Evolutionary conservation across 1,284 basidiomycete genomes (phyloP).

Genomic region (Apiotrichum montevideense): DNA sequence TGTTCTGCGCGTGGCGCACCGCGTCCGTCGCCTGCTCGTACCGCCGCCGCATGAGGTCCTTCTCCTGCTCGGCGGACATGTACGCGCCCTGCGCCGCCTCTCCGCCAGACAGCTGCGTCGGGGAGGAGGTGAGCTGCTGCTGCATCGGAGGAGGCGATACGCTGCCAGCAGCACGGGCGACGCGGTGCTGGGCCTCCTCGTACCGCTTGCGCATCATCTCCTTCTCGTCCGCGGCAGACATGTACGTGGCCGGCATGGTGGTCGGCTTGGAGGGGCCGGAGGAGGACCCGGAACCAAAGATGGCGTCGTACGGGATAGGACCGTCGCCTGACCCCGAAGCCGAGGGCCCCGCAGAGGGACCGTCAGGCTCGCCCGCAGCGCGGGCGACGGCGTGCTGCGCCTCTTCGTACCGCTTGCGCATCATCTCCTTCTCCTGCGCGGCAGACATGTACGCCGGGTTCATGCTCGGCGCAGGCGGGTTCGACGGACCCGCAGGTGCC

Average conservation of each 20-base stretch:
- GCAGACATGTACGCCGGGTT: slow-evolving; percentile 13
- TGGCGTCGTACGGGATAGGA: slow-evolving; percentile 15
- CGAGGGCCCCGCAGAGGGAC: neutral
- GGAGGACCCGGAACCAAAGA: slow-evolving; percentile 1
- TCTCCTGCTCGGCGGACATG: slow-evolving; percentile 24
- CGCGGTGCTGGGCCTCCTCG: slow-evolving; percentile 45
- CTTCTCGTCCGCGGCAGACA: slow-evolving; percentile 22
- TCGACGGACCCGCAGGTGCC: neutral
- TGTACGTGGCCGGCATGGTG: neutral
- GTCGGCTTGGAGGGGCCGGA: neutral
- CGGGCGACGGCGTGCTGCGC: slow-evolving; percentile 12
- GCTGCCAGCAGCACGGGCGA: neutral
- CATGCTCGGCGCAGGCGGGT: neutral
- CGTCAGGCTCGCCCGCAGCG: neutral
- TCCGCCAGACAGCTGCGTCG: neutral
- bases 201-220: slow-evolving; percentile 21
- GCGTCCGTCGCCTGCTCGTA: slow-evolving; percentile 22
- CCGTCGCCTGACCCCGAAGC: neutral
- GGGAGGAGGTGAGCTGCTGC: neutral
- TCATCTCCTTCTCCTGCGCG: slow-evolving; percentile 34
- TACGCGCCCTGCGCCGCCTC: neutral
- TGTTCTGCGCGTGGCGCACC: slow-evolving; percentile 50
- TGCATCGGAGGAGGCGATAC: neutral
- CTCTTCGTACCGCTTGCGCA: slow-evolving; percentile 28
- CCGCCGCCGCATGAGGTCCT: slow-evolving; percentile 33